Percentiles rank a stretch among this genome's conserved stretches.
Conservation (phyloP, 805 yeast species). For the Lipomyces lipofer region DNA sequence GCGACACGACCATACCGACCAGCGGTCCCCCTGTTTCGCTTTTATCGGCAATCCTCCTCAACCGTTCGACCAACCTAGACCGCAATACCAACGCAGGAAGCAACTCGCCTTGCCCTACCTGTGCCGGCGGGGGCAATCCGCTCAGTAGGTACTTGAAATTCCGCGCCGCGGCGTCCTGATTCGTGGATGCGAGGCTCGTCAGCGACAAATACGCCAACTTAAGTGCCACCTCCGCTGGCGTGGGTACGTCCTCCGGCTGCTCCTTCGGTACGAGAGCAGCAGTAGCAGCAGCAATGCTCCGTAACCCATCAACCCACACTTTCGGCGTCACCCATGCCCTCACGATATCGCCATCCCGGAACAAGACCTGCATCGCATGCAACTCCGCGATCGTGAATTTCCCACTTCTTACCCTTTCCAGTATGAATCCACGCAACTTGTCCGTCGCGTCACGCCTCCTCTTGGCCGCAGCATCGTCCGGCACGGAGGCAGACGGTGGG, state of each 20-base stretch:
- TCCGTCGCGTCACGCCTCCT: background rate
- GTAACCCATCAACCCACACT: conserved; percentile 9
- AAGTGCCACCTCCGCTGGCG: conserved; percentile 22
- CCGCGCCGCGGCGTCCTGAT: conserved; percentile 2
- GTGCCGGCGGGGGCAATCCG: conserved; percentile 20
- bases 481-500: background rate
- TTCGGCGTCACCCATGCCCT: conserved; percentile 7
- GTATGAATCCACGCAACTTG: conserved; percentile 4
- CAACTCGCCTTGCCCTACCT: conserved; percentile 13
- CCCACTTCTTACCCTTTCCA: conserved; percentile 9
- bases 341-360: conserved; percentile 11
- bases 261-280: background rate
- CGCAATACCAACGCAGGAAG: conserved; percentile 22
- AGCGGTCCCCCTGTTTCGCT: background rate
- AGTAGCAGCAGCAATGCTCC: conserved; percentile 2
- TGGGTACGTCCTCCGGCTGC: background rate
- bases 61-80: conserved; percentile 8
- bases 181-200: conserved; percentile 3
- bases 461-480: no score
- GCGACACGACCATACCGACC: conserved; percentile 14
- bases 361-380: conserved; percentile 15
- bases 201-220: conserved; percentile 22
- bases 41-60: background rate
- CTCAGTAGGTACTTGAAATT: conserved; percentile 3
- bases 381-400: conserved; percentile 15